Base-by-base conservation (phyloP, 2,329 filamentous ascomycete genomes). In the Apiospora sp. region DNA sequence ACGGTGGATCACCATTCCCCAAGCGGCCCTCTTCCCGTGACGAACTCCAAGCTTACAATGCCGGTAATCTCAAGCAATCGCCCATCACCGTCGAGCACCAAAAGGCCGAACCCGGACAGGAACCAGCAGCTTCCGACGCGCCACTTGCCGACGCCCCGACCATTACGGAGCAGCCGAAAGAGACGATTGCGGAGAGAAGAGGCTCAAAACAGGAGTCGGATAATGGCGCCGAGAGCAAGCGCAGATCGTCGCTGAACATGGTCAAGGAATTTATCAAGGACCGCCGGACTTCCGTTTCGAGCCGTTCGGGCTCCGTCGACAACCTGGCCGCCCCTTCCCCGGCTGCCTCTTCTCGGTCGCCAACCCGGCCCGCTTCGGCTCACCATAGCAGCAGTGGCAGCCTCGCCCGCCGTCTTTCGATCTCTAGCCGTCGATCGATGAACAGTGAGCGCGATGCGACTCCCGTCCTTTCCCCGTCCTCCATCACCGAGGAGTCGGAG, bases 181-280 rank as follows among this genome's bases (percentile, higher is more conserved):
- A 86, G 69, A 86, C 85, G 4, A 82, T 88, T 51, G 82, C 86
- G 68, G 87, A 89, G 75, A 81, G 87, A 48, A 82, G 86, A 27
- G 80, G 83, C 75, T 88, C 87, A 5, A 70, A 82, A 84, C 73
- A 74, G 73, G 79, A 27, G 46, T 73, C 67, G 71, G 83, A 81
- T 4, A 78, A 80, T 51, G 75, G 81, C 44, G 82, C 83, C 34
- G 80, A 81, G 67, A 81, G 82, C 68, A 83, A 86, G 37, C 84
- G 88, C 58, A 85, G 89, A 69, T 90, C 90, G 7, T 92, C 90
- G 0, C 82, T 92, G 69, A 89, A 86, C 48, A 84, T 91, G 41
- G 87, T 92, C 48, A 88, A 86, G 77, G 89, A 87, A 74, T 90
- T 92, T 72, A 90, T 91, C 80, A 91, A 89, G 78, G 89, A 91